Base-by-base conservation (phyloP, 1,284 basidiomycete species). In the Grifola frondosa region DNA sequence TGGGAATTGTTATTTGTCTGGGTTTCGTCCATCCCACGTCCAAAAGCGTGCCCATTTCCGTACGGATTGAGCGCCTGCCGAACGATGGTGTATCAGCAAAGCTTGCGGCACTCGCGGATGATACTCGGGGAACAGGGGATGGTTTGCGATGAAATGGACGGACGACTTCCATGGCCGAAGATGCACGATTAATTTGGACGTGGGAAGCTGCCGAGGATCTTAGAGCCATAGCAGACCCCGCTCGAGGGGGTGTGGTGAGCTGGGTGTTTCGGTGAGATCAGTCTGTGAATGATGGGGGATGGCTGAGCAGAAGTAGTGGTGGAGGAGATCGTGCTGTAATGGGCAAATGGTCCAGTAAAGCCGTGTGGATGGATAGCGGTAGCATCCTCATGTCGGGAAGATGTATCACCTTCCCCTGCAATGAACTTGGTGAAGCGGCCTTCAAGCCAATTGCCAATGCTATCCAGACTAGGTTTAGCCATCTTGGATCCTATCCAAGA, bases 381-480 rank as follows among this genome's bases (percentile, higher is more conserved):
- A 17, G 64, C 66, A 7, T 68, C 59, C 15, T 65, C 60, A 7
- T 70, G 64, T 10, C 69, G 63, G 4, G 70, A 62, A 22, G 82
- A 81, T n/a, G n/a, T n/a, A 17, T 75, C 74, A 29, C 70, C 78
- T 44, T 96, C 93, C 3, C 94, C 97, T 11, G 95, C 92, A 49
- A 99, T 96, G 56, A 99, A 89, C 63, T 97, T 97, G 22, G 93
- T 94, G 54, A 99, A 83, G 11, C 89, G 80, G n/a, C 90, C 89
- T 65, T 96, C 96, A 20, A 99, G 76, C 81, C 93, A 97, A 40
- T 86, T 88, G 40, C 96, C 91, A 35, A 99, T 81, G 33, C 87
- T 88, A 59, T 97, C 94, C 39, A 98, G 74, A 46, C 91, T 97
- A 1, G 95, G 93, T 66, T 92, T 89, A 51, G 80, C 74, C 42